phyloP scores from a whole-genome alignment of 495 filamentous ascomycete genomes.

The Tuber calosporum region DNA sequence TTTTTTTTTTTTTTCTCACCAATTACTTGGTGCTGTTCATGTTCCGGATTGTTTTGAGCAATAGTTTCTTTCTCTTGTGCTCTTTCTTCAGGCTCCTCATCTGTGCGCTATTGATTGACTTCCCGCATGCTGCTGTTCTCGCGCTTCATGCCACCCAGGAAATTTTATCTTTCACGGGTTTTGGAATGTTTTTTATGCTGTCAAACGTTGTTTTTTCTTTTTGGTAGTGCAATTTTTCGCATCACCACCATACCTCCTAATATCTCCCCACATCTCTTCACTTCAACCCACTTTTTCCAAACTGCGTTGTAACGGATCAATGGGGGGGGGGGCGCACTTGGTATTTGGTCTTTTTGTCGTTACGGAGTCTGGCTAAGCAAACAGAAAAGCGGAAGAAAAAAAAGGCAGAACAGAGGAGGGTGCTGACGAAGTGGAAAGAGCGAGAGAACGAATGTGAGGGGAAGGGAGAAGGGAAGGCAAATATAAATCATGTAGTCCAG shows the following conservation, averaged over 20 bases:
- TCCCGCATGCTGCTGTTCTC: background rate
- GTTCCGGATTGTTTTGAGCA: slow-evolving; percentile 24
- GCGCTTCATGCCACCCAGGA: background rate
- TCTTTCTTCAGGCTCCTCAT: background rate
- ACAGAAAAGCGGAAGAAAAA: slow-evolving; percentile 4
- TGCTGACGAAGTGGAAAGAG: slow-evolving; percentile 4
- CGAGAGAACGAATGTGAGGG: slow-evolving; percentile 30
- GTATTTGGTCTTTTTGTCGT: background rate
- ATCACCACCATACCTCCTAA: background rate
- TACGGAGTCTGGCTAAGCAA: background rate
- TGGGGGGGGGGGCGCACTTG: background rate
- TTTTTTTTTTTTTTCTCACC: slow-evolving; percentile 20
- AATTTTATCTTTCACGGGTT: background rate
- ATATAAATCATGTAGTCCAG: slow-evolving; percentile 32
- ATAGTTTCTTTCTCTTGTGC: background rate
- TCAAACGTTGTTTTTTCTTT: slow-evolving; percentile 2
- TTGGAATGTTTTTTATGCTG: background rate
- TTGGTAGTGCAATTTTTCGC: background rate
- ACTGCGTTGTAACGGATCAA: background rate
- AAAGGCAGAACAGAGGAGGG: slow-evolving; percentile 11
- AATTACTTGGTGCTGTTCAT: slow-evolving; percentile 11
- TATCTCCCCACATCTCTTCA: background rate
- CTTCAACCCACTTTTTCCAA: background rate
- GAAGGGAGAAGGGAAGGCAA: slow-evolving; percentile 21
- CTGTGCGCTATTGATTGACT: background rate